Evolutionary conservation across 305 asterid genomes (phyloP), one percentile per base, ranked within the genome.

Genomic region (Rubia tinctorum): DNA sequence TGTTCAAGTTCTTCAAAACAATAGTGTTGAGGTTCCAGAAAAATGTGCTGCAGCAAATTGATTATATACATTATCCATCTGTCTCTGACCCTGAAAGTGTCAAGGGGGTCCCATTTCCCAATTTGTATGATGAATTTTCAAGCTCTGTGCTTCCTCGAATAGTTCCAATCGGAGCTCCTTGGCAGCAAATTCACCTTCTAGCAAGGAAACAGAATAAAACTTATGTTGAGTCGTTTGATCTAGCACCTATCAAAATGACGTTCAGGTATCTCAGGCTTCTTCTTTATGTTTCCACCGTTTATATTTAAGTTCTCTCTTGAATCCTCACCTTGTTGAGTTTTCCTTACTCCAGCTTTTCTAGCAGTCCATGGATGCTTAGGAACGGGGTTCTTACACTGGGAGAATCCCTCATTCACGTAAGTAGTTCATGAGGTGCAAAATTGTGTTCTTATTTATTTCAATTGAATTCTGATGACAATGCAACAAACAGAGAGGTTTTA

Each of bases 131-230:
- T 69, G 85, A 82, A 76, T 61, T 63, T 66, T 79, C 72, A 71
- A 80, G 80, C 81, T 81, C 60, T 67, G 82, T 84, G 82, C 82
- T 86, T 65, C 91, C 94, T 74, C 77, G 78, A 73, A 75, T 92
- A 68, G 84, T 89, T 74, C 99, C 99, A 72, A 88, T 91, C 84
- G 99, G 99, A 85, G 98, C 98, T 77, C 99, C 99, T 59, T 92
- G 99, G 99, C 99, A 95, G 84, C 86, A 90, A 84, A 83, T 95
- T 82, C 91, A 90, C 80, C 89, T 88, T 81, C 85, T 88, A 34
- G 86, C 89, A n/a, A 81, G 81, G 67, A 89, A 82, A 84, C 92
- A 90, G 85, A 88, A 89, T 89, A 95, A 95, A 82, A 85, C 91
- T 82, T 95, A 90, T 84, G 88, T 92, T 68, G 98, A 95, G 83